Percentiles rank a stretch among this genome's conserved stretches.
phyloP scores from a whole-genome alignment of 331 rosid species.

The Quercus tomentella region DNA sequence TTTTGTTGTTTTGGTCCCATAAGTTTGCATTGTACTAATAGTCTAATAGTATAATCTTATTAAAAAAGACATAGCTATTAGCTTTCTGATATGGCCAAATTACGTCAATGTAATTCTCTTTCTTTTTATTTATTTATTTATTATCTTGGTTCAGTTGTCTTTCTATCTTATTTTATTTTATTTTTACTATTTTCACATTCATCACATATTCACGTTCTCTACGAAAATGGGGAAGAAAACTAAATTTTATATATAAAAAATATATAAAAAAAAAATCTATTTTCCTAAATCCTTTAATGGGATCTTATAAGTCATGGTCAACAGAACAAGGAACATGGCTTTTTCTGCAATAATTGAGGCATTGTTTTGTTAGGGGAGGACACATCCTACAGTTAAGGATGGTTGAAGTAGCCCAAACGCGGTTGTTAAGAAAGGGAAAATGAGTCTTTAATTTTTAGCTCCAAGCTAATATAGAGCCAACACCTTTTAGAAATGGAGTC shows the following conservation, averaged over 20 bases:
- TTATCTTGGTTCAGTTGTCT: too few relatives aligned
- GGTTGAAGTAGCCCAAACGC: constrained; percentile 1
- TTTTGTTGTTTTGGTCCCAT: too few relatives aligned
- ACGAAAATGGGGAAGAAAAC: neutral
- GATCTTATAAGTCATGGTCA: neutral
- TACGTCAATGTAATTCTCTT: too few relatives aligned
- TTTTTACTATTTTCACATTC: too few relatives aligned
- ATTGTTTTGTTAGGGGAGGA: neutral
- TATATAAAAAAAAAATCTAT: neutral
- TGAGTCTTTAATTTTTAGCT: neutral
- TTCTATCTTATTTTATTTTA: too few relatives aligned
- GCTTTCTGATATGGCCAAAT: too few relatives aligned
- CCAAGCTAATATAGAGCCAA: neutral
- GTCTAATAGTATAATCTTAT: too few relatives aligned
- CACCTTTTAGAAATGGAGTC: neutral
- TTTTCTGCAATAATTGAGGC: neutral
- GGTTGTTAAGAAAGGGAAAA: neutral
- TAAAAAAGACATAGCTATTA: too few relatives aligned
- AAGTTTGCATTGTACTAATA: too few relatives aligned
- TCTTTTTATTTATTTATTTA: too few relatives aligned
- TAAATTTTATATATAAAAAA: accelerated
- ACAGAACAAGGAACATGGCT: neutral
- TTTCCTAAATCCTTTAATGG: too few relatives aligned
- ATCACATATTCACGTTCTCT: too few relatives aligned
- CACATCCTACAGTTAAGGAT: neutral